Evolutionary conservation across 495 filamentous ascomycete species (phyloP).

Genomic region (Trichoderma asperelloides): DNA sequence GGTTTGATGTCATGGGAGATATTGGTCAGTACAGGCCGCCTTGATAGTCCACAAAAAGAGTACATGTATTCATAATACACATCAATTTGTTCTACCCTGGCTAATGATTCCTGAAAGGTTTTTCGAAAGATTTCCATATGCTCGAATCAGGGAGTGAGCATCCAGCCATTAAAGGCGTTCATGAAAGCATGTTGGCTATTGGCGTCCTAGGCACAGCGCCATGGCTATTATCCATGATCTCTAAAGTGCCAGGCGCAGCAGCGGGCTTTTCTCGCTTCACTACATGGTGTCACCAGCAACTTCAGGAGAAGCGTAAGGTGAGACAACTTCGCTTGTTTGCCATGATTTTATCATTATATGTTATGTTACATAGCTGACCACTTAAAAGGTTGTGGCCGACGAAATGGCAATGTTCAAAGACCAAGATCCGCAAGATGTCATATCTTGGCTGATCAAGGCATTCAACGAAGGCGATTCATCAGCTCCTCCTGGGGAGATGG

Average conservation of each 20-base stretch:
- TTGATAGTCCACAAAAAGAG: neutral
- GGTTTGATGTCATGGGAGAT: conserved; percentile 22
- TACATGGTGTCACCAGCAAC: conserved; percentile 10
- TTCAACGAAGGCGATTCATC: conserved; percentile 15
- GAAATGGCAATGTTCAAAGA: conserved; percentile 8
- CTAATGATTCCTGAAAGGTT: conserved; percentile 7
- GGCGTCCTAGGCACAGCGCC: conserved; percentile 24
- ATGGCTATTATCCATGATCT: conserved; percentile 25
- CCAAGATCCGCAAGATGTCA: conserved; percentile 16
- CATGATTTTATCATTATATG: too few relatives aligned
- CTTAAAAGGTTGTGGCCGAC: neutral
- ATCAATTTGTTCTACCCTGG: neutral
- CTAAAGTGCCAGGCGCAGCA: conserved; percentile 11
- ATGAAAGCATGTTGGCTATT: conserved; percentile 24
- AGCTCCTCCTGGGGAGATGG: conserved; percentile 12
- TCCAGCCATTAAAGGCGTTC: conserved; percentile 23
- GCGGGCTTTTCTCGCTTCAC: conserved; percentile 12
- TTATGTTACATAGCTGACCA: too few relatives aligned
- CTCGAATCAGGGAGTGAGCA: conserved; percentile 21
- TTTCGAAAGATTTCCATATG: conserved; percentile 29
- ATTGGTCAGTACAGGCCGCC: conserved; percentile 9
- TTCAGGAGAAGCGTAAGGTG: conserved; percentile 14
- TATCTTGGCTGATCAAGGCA: conserved; percentile 21
- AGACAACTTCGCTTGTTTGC: neutral
- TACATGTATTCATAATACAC: neutral